These are phyloP conservation scores for Didymellaceae sp. DNA, from an alignment of 2,329 filamentous ascomycete species.

Conservation along the genomic window DNA sequence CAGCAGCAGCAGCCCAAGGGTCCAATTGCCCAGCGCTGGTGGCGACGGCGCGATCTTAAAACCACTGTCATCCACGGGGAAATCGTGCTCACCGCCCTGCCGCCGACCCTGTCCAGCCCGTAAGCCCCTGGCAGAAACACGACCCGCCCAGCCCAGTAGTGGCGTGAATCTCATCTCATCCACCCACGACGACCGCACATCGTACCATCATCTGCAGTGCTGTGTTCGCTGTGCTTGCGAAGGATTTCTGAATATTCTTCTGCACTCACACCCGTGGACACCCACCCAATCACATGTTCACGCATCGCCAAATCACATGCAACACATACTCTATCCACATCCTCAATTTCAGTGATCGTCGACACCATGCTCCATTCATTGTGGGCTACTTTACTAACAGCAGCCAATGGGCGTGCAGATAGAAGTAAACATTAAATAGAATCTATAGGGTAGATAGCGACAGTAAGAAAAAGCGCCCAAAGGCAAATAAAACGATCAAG, in stretches of 20 bases:
- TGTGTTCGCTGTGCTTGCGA: neutral
- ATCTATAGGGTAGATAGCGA: constrained; percentile 9
- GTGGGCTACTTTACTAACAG: neutral
- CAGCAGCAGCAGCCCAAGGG: neutral
- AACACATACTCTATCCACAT: too few relatives aligned
- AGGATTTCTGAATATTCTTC: too few relatives aligned
- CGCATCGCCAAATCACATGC: too few relatives aligned
- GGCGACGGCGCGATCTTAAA: constrained; percentile 38
- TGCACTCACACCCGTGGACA: too few relatives aligned
- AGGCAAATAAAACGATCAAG: too few relatives aligned
- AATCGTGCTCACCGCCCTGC: constrained; percentile 29
- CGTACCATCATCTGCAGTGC: constrained; percentile 25
- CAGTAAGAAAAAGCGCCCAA: constrained; percentile 1
- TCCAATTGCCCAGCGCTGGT: constrained; percentile 19
- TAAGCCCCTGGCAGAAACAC: constrained; percentile 8
- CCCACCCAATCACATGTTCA: too few relatives aligned
- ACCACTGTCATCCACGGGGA: constrained; percentile 11
- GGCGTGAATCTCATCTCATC: constrained; percentile 44
- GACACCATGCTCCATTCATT: neutral
- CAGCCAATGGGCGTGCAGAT: constrained; percentile 1
- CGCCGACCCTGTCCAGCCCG: constrained; percentile 19
- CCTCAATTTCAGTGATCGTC: neutral
- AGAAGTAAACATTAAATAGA: constrained; percentile 3
- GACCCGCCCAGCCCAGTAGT: constrained; percentile 15
- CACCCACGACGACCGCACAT: constrained; percentile 6